Evolutionary conservation across 1,284 basidiomycete species (phyloP).

Genomic region (Schizophyllum amplum): DNA sequence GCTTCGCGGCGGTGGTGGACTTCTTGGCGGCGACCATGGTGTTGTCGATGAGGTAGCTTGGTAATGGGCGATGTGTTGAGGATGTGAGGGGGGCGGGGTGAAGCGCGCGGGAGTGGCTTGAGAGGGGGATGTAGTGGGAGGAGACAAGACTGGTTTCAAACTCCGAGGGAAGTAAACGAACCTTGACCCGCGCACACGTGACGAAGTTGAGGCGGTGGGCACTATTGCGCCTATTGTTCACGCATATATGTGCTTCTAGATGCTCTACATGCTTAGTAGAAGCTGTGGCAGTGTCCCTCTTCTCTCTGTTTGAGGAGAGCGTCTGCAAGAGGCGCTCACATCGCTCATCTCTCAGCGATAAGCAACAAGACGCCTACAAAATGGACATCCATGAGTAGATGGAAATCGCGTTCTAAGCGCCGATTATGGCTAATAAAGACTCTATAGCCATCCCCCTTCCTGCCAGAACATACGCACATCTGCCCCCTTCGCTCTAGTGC

Average conservation of each 20-base stretch:
- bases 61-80: neutral
- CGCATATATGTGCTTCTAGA: neutral
- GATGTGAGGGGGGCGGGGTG: neutral
- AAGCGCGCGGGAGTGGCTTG: neutral
- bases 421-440: too few species aligned
- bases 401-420: neutral
- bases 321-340: neutral
- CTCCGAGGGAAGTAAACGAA: neutral
- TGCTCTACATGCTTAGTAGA: too few species aligned
- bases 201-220: neutral
- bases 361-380: neutral
- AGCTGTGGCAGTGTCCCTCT: neutral
- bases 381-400: neutral
- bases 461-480: neutral
- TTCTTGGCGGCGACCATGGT: slow-evolving; percentile 32
- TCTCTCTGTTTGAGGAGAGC: neutral
- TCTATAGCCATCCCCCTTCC: neutral
- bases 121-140: neutral
- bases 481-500: neutral
- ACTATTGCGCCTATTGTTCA: neutral
- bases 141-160: neutral
- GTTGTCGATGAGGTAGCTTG: slow-evolving; percentile 12
- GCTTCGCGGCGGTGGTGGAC: slow-evolving; percentile 25
- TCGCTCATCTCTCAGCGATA: neutral
- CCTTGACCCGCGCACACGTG: neutral